A percentile compares a stretch with the other conserved stretches of the same genome.
Evolutionary conservation across 2,329 filamentous ascomycete genomes (phyloP).

Genomic region (Cryphonectria naterciae): DNA sequence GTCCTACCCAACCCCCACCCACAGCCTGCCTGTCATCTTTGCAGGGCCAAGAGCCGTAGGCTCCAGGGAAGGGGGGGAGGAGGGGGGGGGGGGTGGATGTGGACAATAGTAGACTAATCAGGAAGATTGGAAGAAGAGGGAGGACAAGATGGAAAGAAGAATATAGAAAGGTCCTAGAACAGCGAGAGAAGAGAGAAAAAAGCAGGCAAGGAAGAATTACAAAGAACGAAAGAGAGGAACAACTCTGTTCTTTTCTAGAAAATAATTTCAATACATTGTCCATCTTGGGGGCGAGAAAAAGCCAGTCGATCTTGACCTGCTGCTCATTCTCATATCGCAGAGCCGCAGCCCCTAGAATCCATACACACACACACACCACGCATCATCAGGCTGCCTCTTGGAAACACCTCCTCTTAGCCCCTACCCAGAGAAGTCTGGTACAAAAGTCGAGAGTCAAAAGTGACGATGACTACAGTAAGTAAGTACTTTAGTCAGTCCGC

Average conservation of each 20-base stretch:
- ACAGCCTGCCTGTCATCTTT: background rate
- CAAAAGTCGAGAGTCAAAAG: background rate
- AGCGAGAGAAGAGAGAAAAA: too few relatives aligned
- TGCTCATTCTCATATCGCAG: background rate
- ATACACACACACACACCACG: background rate
- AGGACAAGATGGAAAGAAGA: background rate
- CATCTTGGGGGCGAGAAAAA: background rate
- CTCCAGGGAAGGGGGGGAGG: background rate
- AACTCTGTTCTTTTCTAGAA: background rate
- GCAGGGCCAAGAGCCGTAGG: background rate
- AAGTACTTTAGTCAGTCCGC: background rate
- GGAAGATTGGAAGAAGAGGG: background rate
- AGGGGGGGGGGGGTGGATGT: background rate
- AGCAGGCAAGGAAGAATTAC: too few relatives aligned
- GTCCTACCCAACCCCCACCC: background rate
- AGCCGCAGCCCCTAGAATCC: background rate
- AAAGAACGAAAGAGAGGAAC: background rate
- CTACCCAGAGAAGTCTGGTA: background rate
- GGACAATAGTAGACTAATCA: background rate
- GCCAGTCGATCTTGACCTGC: background rate
- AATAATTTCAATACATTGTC: background rate
- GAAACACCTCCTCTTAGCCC: background rate
- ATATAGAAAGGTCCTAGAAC: background rate
- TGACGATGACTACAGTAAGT: background rate
- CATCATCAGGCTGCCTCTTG: background rate